phyloP scores from a whole-genome alignment of 1,139 yeast genomes.

The Schizosaccharomyces versatilis region DNA sequence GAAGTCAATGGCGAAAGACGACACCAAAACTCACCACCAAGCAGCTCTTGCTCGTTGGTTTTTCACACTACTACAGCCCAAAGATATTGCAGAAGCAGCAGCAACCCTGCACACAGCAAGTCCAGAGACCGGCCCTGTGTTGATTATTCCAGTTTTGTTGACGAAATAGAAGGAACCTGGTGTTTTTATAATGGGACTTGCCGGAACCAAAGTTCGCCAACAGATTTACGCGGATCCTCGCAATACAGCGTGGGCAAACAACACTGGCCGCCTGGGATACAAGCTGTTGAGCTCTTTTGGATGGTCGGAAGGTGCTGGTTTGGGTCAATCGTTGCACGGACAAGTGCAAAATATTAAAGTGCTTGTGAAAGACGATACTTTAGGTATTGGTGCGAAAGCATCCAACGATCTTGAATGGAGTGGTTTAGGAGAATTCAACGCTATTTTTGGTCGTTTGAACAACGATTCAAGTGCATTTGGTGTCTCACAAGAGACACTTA shows the following conservation, averaged over 20 bases:
- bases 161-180: no score
- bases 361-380: constrained; percentile 51
- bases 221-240: constrained; percentile 84
- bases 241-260: constrained; percentile 82
- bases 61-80: no score
- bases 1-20: no score
- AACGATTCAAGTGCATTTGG: constrained; percentile 15
- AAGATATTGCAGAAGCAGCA: no score
- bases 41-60: no score
- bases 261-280: constrained; percentile 69
- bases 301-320: constrained; percentile 79
- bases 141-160: no score
- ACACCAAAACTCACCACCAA: no score
- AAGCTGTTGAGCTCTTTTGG: constrained; percentile 62
- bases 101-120: no score
- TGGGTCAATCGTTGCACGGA: constrained; percentile 38
- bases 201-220: constrained; percentile 56
- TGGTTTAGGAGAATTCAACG: constrained; percentile 81
- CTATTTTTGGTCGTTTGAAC: constrained; percentile 62
- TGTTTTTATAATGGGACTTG: constrained; percentile 33
- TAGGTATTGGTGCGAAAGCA: constrained; percentile 69
- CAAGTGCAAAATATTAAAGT: constrained; percentile 48
- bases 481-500: constrained; percentile 3
- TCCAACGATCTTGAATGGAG: constrained; percentile 51
- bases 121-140: no score